These are phyloP conservation scores for Claviceps digitariae DNA, from an alignment of 2,329 filamentous ascomycete genomes.

Conservation along the genomic window DNA sequence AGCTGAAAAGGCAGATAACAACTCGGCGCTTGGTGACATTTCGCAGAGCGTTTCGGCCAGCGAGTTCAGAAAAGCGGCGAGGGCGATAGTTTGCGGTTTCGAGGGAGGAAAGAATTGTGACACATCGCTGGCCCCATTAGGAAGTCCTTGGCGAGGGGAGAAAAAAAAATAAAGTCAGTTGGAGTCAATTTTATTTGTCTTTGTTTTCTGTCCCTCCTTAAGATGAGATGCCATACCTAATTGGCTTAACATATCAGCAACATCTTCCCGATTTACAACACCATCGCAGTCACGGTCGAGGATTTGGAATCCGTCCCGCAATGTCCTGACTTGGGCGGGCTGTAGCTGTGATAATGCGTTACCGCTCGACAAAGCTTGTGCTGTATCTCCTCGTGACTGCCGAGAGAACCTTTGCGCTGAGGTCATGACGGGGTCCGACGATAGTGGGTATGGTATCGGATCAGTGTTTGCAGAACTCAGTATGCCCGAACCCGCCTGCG, in stretches of 20 bases:
- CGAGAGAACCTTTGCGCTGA: slow-evolving; percentile 23
- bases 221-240: slow-evolving; percentile 41
- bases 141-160: slow-evolving; percentile 43
- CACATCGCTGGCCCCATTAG: slow-evolving; percentile 57
- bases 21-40: slow-evolving; percentile 64
- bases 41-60: slow-evolving; percentile 61
- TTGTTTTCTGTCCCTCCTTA: too few relatives aligned
- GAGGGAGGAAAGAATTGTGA: slow-evolving; percentile 70
- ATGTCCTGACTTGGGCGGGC: slow-evolving; percentile 67
- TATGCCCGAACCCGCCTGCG: slow-evolving; percentile 18
- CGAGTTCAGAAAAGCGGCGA: slow-evolving; percentile 75
- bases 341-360: slow-evolving; percentile 60
- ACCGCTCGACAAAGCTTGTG: slow-evolving; percentile 27
- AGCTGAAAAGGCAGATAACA: slow-evolving; percentile 81
- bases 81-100: slow-evolving; percentile 57
- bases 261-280: slow-evolving; percentile 65
- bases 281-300: slow-evolving; percentile 84
- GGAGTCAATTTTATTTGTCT: too few relatives aligned
- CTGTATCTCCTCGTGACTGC: slow-evolving; percentile 15
- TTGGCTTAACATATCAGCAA: slow-evolving; percentile 77
- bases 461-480: slow-evolving; percentile 17
- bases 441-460: slow-evolving; percentile 23
- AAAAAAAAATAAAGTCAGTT: neutral
- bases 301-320: slow-evolving; percentile 89
- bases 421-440: slow-evolving; percentile 19